Conservation (phyloP, 371 early-diverging fungal genomes). For the Actinomortierella ambigua region DNA sequence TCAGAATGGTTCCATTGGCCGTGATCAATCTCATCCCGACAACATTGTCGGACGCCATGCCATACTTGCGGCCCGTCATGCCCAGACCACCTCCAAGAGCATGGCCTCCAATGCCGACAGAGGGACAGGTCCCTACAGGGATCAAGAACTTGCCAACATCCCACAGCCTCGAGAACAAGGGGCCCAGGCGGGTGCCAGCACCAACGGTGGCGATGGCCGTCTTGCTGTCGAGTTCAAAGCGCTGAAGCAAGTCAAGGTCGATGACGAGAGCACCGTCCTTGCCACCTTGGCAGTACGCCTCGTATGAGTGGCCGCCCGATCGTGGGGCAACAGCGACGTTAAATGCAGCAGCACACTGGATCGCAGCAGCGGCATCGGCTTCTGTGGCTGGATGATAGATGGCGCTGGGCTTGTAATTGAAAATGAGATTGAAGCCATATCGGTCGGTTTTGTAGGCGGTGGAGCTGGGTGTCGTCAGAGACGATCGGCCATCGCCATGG, state of each 20-base stretch:
- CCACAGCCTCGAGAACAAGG: slow-evolving; percentile 40
- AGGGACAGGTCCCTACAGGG: slow-evolving; percentile 49
- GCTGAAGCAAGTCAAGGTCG: slow-evolving; percentile 34
- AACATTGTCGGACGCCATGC: slow-evolving; percentile 54
- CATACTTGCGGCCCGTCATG: slow-evolving; percentile 48
- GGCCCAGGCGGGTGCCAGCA: slow-evolving; percentile 47
- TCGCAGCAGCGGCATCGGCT: slow-evolving; percentile 34
- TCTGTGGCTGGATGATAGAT: slow-evolving; percentile 21
- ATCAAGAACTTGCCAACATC: slow-evolving; percentile 37
- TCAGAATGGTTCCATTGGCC: slow-evolving; percentile 53
- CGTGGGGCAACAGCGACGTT: slow-evolving; percentile 35
- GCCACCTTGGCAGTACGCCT: slow-evolving; percentile 48
- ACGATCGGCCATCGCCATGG: too few relatives aligned
- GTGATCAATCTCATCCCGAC: slow-evolving; percentile 53
- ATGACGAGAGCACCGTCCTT: slow-evolving; percentile 42
- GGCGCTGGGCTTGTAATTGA: slow-evolving; percentile 20
- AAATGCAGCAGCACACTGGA: slow-evolving; percentile 40
- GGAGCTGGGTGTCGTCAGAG: slow-evolving; percentile 2
- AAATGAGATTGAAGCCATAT: slow-evolving; percentile 34
- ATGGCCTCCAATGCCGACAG: slow-evolving; percentile 49
- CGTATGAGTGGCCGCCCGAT: slow-evolving; percentile 64
- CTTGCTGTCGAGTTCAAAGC: slow-evolving; percentile 17
- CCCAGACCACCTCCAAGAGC: slow-evolving; percentile 51
- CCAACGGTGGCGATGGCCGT: slow-evolving; percentile 31
- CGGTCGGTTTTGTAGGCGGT: slow-evolving; percentile 15